Conservation (phyloP, 495 filamentous ascomycete species). For the Cercophora scortea region DNA sequence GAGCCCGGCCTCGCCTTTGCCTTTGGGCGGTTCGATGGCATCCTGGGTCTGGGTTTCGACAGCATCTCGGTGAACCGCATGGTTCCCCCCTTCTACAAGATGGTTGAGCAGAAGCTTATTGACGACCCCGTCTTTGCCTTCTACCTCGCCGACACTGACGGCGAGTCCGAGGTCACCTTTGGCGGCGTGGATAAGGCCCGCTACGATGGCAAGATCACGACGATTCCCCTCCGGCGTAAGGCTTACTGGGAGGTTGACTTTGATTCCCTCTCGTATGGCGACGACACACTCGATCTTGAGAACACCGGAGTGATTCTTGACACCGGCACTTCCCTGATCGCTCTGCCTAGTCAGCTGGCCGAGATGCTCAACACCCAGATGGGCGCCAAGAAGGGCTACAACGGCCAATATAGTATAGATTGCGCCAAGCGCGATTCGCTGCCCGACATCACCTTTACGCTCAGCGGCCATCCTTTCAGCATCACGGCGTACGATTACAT, state of each 20-base stretch:
- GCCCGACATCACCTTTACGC: constrained; percentile 81
- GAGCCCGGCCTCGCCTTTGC: constrained; percentile 97
- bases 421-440: constrained; percentile 75
- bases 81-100: constrained; percentile 90
- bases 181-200: constrained; percentile 82
- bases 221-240: constrained; percentile 92
- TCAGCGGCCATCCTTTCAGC: constrained; percentile 82
- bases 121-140: constrained; percentile 95
- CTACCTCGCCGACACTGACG: constrained; percentile 72
- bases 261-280: constrained; percentile 81
- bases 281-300: constrained; percentile 75
- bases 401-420: constrained; percentile 90
- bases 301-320: constrained; percentile 94
- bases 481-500: constrained; percentile 90
- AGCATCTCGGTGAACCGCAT: constrained; percentile 95
- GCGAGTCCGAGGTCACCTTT: constrained; percentile 81
- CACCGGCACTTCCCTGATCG: constrained; percentile 97
- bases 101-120: constrained; percentile 80
- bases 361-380: constrained; percentile 98
- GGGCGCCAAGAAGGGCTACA: constrained; percentile 92
- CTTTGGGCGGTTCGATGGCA: constrained; percentile 97
- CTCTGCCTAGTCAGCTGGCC: constrained; percentile 83
- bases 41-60: constrained; percentile 90
- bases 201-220: constrained; percentile 84
- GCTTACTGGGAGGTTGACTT: constrained; percentile 99